Conservation (phyloP, 2,329 filamentous ascomycete genomes). For the Aspergillus aculeatinus region DNA sequence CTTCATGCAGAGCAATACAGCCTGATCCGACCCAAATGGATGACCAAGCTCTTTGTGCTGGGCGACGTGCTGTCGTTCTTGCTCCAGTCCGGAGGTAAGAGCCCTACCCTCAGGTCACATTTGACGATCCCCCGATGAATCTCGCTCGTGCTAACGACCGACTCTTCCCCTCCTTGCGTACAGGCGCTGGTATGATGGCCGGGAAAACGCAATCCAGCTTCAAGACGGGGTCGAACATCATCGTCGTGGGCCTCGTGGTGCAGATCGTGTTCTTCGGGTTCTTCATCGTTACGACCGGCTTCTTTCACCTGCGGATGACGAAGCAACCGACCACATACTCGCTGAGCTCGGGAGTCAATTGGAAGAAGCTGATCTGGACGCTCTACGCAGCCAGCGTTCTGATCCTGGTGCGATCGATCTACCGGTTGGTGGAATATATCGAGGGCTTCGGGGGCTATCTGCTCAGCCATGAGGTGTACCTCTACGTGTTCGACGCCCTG, state of each 20-base stretch:
- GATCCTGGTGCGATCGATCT: slow-evolving; percentile 3
- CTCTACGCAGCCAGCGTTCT: not conserved
- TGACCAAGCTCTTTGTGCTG: slow-evolving; percentile 29
- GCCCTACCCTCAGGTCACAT: not conserved
- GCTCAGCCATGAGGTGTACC: not conserved
- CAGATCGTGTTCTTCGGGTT: slow-evolving; percentile 5
- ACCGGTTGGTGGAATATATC: slow-evolving; percentile 4
- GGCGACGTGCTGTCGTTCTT: slow-evolving; percentile 27
- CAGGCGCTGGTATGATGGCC: slow-evolving; percentile 1
- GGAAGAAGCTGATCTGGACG: not conserved
- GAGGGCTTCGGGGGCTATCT: slow-evolving; percentile 3
- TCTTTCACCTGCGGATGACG: not conserved
- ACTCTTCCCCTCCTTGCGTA: not conserved
- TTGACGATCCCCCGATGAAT: too few species aligned
- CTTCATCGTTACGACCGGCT: slow-evolving; percentile 2
- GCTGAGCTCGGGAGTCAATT: not conserved
- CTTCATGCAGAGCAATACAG: slow-evolving; percentile 19
- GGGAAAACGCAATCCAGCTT: not conserved
- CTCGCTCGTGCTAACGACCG: not conserved
- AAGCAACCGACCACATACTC: not conserved
- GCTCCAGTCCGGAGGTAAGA: slow-evolving; percentile 25
- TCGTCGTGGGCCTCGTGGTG: not conserved
- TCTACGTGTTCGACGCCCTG: not conserved
- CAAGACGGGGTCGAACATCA: not conserved
- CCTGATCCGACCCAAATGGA: slow-evolving; percentile 20